Percentiles rank a stretch among this genome's conserved stretches.
Conservation (phyloP, 768 basidiomycete species). For the Cyclocybe aegerita region DNA sequence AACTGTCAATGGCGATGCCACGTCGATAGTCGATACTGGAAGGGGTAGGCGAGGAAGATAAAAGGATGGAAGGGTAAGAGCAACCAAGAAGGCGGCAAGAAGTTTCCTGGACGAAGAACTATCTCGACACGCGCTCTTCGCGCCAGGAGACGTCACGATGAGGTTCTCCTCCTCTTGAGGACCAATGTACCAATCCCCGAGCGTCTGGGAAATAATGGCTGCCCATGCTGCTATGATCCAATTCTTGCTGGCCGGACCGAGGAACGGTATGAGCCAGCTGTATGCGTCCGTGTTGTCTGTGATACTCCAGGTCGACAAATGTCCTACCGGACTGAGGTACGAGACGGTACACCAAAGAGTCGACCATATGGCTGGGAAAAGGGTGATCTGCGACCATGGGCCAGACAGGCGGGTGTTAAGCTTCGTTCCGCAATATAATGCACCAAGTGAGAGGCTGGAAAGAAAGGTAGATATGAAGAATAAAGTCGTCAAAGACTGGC, state of each 20-base stretch:
- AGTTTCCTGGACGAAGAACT: slow-evolving; percentile 26
- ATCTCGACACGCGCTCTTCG: slow-evolving; percentile 10
- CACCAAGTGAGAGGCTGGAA: slow-evolving; percentile 40
- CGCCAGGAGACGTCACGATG: slow-evolving; percentile 1
- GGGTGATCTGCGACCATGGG: slow-evolving; percentile 43
- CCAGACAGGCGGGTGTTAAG: slow-evolving; percentile 28
- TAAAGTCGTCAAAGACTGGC: slow-evolving; percentile 48
- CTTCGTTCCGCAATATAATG: slow-evolving; percentile 38
- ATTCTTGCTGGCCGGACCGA: slow-evolving; percentile 64
- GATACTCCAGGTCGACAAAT: slow-evolving; percentile 72
- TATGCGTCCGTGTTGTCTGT: slow-evolving; percentile 53
- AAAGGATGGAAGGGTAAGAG: slow-evolving; percentile 59
- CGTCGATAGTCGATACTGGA: slow-evolving; percentile 29
- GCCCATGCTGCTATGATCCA: slow-evolving; percentile 82
- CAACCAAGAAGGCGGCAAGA: slow-evolving; percentile 39
- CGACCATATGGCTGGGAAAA: slow-evolving; percentile 75
- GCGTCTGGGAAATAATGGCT: slow-evolving; percentile 53
- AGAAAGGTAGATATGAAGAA: slow-evolving; percentile 39
- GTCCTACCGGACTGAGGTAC: slow-evolving; percentile 63
- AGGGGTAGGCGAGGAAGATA: slow-evolving; percentile 38
- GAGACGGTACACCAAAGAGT: slow-evolving; percentile 57
- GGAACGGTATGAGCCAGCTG: slow-evolving; percentile 56
- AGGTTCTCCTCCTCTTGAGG: slow-evolving; percentile 18
- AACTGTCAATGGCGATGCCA: slow-evolving; percentile 57
- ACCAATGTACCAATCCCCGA: slow-evolving; percentile 60